Evolutionary conservation across 257 asterid genomes (phyloP), one percentile per base, ranked within the genome.

Genomic region (Nicotiana tabacum): DNA sequence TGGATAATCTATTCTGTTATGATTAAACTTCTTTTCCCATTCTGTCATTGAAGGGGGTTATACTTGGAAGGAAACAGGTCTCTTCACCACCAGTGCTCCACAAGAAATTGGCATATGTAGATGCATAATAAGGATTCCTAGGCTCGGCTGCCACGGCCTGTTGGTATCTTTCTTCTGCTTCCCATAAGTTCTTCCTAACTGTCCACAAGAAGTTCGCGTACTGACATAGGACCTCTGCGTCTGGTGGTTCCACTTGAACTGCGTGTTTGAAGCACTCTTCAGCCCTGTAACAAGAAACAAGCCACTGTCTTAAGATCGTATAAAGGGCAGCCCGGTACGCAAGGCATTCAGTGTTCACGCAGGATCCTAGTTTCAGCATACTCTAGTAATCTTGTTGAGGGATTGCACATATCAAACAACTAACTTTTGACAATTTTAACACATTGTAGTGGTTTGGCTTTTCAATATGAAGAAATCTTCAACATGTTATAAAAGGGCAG

Each of bases 21-120:
- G 80, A 15, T 43, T 76, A 76, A 29, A 51, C 16, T 76, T 76
- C 80, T 76, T 76, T 46, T 4, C 80, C 27, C 29, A 27, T 83
- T 21, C 13, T 80, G 87, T 48, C 78, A 33, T 48, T 39, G 27
- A 30, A 17, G 30, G 61, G 77, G 64, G 87, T 57, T 82, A 86
- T 84, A 60, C 61, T 72, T 24, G 91, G 86, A 77, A 95, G 98
- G 65, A 80, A 91, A 83, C 98, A 96, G 1, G 98, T 96, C 13
- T 91, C 99, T 51, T 93, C 97, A 12, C 93, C 98, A 5, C 99
- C 98, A 6, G 98, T 94, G 85, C 72, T 90, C 99, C 99, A 96
- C 86, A 96, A 85, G 94, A 96, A 94, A 82, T 85, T 81, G 3
- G 98, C 97, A 35, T 96, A 94, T 57, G 86, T 84, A 2, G 94